Conservation (phyloP, 331 rosid genomes). For the Quercus tomentella region DNA sequence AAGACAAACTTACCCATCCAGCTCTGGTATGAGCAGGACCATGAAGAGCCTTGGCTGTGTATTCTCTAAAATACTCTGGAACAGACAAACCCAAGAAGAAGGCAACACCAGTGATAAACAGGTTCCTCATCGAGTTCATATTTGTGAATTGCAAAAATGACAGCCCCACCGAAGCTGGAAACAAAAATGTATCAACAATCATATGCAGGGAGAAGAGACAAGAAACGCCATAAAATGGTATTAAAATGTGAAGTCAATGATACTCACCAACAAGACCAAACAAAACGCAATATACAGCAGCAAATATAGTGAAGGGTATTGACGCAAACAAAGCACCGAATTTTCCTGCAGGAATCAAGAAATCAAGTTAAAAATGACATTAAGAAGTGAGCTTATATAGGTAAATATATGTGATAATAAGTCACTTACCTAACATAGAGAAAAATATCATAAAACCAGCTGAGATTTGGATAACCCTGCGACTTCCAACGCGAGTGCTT, state of each 20-base stretch:
- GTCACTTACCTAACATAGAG: constrained; percentile 75
- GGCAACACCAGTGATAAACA: constrained; percentile 79
- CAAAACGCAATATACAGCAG: constrained; percentile 84
- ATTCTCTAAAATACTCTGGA: constrained; percentile 88
- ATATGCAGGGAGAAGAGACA: constrained; percentile 1
- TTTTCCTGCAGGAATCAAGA: constrained; percentile 62
- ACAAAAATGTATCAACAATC: constrained; percentile 6
- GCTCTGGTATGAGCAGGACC: constrained; percentile 91
- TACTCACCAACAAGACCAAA: constrained; percentile 95
- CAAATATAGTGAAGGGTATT: constrained; percentile 89
- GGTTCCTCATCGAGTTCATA: constrained; percentile 98
- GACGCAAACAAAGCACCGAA: constrained; percentile 98
- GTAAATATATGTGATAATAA: background rate
- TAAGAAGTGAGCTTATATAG: background rate
- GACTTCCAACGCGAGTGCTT: constrained; percentile 97
- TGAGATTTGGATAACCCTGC: constrained; percentile 94
- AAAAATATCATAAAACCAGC: constrained; percentile 98
- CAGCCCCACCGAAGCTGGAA: constrained; percentile 94
- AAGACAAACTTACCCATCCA: constrained; percentile 82
- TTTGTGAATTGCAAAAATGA: constrained; percentile 99
- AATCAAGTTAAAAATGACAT: background rate
- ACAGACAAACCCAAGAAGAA: constrained; percentile 88
- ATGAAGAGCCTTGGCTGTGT: constrained; percentile 77
- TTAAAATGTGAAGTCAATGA: background rate
- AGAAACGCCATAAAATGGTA: constrained; percentile 1